phyloP scores from a whole-genome alignment of 2,329 filamentous ascomycete genomes.

The Dactylellina sp. region DNA sequence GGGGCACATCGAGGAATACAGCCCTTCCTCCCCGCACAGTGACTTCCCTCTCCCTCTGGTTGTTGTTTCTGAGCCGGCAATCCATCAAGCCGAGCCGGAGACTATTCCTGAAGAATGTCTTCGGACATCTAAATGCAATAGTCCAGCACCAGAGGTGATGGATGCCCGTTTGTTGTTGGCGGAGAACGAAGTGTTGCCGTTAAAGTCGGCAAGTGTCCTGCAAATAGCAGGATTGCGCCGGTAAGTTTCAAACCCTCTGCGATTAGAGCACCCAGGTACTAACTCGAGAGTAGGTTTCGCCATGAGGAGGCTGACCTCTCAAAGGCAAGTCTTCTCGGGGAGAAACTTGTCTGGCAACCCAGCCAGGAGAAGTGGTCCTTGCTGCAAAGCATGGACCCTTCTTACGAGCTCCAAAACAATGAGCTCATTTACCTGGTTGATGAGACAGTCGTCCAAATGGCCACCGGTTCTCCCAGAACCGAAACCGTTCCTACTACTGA shows the following conservation, averaged over 20 bases:
- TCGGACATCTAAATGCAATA: no score
- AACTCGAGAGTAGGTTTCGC: background rate
- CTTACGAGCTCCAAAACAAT: background rate
- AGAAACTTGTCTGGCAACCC: constrained; percentile 3
- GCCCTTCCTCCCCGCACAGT: background rate
- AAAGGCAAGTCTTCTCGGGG: background rate
- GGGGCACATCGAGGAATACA: background rate
- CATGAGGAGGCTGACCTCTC: background rate
- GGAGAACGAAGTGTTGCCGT: background rate
- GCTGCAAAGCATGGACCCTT: background rate
- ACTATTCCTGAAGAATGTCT: no score
- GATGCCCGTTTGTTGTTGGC: background rate
- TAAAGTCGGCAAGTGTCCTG: background rate
- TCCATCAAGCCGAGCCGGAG: no score
- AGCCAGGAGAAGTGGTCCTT: background rate
- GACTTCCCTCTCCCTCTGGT: background rate
- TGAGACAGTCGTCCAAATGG: background rate
- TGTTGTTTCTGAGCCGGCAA: background rate
- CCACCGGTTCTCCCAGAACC: constrained; percentile 2
- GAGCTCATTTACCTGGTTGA: background rate
- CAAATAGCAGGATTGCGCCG: background rate
- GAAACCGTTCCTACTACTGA: background rate
- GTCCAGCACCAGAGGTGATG: background rate
- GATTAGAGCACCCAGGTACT: no score
- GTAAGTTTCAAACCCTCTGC: constrained; percentile 16